Percentiles rank a stretch among this genome's conserved stretches.
These are phyloP conservation scores for Oropetium thomaeum DNA, from an alignment of 176 grass and related monocot species.

Conservation along the genomic window DNA sequence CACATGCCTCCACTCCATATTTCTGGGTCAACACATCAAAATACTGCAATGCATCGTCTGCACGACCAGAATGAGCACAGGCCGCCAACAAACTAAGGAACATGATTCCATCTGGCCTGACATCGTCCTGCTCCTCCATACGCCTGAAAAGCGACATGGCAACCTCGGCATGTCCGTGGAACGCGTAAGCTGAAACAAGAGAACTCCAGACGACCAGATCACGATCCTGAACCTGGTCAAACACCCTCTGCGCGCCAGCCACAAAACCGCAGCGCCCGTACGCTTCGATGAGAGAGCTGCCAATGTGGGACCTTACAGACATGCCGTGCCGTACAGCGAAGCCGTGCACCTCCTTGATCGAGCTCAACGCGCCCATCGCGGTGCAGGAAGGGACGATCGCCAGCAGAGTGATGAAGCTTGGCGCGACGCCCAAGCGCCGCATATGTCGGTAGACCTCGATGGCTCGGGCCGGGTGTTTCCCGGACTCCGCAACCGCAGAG, in stretches of 20 bases:
- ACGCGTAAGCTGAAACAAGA: slow-evolving; percentile 59
- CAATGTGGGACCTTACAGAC: slow-evolving; percentile 30
- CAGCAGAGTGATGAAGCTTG: slow-evolving; percentile 52
- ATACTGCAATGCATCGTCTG: slow-evolving; percentile 55
- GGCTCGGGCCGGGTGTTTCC: slow-evolving; percentile 32
- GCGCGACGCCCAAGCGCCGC: slow-evolving; percentile 32
- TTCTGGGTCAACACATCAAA: slow-evolving; percentile 52
- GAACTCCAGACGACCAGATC: slow-evolving; percentile 69
- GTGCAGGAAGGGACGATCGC: slow-evolving; percentile 42
- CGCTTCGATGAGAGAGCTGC: slow-evolving; percentile 60
- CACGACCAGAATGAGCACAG: slow-evolving; percentile 54
- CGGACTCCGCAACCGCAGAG: slow-evolving; percentile 23
- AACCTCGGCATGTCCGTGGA: slow-evolving; percentile 51
- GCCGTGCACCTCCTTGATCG: slow-evolving; percentile 55
- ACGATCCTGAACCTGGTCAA: slow-evolving; percentile 42
- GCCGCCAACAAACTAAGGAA: slow-evolving; percentile 63
- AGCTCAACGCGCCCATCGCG: slow-evolving; percentile 20
- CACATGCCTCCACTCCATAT: slow-evolving; percentile 34
- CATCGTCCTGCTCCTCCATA: slow-evolving; percentile 47
- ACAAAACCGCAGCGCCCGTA: slow-evolving; percentile 54
- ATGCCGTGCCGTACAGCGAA: slow-evolving; percentile 50
- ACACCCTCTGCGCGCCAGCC: slow-evolving; percentile 25
- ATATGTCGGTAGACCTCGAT: slow-evolving; percentile 53
- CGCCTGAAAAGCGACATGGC: slow-evolving; percentile 44
- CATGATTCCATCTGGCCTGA: slow-evolving; percentile 56